Evolutionary conservation across 805 yeast species (phyloP), one percentile per base, ranked within the genome.

Genomic region (Candida tammaniensis): DNA sequence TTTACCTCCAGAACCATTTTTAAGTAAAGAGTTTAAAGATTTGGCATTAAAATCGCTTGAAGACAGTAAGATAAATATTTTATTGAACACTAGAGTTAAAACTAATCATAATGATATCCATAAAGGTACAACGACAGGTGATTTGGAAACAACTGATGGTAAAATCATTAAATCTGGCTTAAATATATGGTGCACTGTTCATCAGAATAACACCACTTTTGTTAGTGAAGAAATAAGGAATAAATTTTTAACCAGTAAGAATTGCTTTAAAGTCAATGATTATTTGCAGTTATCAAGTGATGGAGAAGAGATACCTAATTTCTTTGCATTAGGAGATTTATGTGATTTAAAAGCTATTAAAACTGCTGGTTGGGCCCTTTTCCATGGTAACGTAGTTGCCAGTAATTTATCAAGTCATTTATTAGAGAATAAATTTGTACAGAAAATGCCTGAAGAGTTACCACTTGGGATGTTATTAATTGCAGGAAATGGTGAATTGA

Each of bases 361-460:
- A 47, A 58, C 65, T 29, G 71, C 72, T 2, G 72, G 72, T 2
- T 66, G 71, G 71, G 71, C 70, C 3, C 54, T 64, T 48, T 65
- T 61, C 42, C 61, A 58, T 59, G 71, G 70, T 2, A 47, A 68
- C 26, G 61, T 50, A 33, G 59, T 51, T 7, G 70, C 71, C 11
- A 59, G 61, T 40, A 66, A 66, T 36, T 42, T 66, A 22, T 43
- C 57, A 5, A 51, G 57, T 26, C 27, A 52, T 13, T 49, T 64
- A 1, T 43, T 54, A 27, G 60, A 61, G 21, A 47, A 47, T 11
- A 42, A 47, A 30, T 42, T 65, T 28, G 54, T 59, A 16, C 70
- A 65, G 43, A 55, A 57, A 3, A 47, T 56, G 34, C 62, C 64
- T 1, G 64, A 64, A 33, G 41, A 42, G n/a, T 55, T 64, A 47